phyloP scores from a whole-genome alignment of 164 flowering plant genomes.

The Euptelea pleiosperma region DNA sequence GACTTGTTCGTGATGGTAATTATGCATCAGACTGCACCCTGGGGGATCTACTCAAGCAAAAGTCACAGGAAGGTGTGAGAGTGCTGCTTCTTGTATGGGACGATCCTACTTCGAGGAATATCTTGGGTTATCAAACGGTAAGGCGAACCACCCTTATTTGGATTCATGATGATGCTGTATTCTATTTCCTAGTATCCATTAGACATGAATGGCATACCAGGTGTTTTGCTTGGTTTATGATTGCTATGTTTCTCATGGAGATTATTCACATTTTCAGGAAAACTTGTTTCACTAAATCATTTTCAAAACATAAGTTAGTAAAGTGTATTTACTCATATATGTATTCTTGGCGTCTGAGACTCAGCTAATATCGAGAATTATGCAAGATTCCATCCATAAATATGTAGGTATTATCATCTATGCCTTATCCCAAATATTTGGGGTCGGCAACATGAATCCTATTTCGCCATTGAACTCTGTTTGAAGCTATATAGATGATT shows the following conservation, averaged over 20 bases:
- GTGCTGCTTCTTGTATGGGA: constrained; percentile 96
- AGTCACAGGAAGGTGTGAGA: constrained; percentile 95
- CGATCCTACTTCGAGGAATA: constrained; percentile 91
- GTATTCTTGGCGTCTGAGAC: too few species aligned
- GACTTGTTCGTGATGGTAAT: constrained; percentile 57
- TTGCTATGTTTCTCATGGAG: neutral
- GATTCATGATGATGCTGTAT: neutral
- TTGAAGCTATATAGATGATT: too few species aligned
- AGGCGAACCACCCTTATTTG: neutral
- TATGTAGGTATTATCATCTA: too few species aligned
- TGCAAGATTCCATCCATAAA: too few species aligned
- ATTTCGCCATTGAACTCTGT: too few species aligned
- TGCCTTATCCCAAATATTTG: too few species aligned
- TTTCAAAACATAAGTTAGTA: too few species aligned
- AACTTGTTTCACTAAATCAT: too few species aligned
- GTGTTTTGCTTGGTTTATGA: neutral
- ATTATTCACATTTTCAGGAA: neutral
- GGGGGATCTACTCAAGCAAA: constrained; percentile 80
- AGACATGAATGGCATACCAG: neutral
- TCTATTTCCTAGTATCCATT: neutral
- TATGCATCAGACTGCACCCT: constrained; percentile 42
- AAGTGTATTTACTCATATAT: too few species aligned
- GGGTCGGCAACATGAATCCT: too few species aligned
- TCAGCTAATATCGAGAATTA: too few species aligned
- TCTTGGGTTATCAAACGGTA: constrained; percentile 77